A percentile compares a stretch with the other conserved stretches of the same genome.
These are phyloP conservation scores for Bolboschoenus planiculmis DNA, from an alignment of 176 grass and related monocot species.

Conservation along the genomic window DNA sequence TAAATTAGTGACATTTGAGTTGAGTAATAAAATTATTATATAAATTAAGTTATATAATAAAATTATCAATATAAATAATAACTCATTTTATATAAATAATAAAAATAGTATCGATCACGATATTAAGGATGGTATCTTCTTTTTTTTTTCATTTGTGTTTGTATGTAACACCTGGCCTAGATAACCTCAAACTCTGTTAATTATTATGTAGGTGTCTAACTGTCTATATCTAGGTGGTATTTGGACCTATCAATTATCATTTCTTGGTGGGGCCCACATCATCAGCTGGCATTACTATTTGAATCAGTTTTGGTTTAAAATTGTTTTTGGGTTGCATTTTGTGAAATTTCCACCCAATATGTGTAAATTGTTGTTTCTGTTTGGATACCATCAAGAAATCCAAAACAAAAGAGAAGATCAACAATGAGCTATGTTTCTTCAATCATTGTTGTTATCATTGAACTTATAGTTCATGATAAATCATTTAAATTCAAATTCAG, in stretches of 20 bases:
- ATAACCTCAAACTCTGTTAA: background rate
- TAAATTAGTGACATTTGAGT: too few relatives aligned
- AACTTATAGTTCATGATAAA: too few relatives aligned
- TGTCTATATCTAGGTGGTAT: background rate
- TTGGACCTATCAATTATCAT: background rate
- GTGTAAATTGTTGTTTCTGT: too few relatives aligned
- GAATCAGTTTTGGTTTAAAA: background rate
- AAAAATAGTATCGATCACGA: background rate
- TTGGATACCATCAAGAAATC: too few relatives aligned
- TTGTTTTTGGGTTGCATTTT: background rate
- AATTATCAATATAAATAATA: too few relatives aligned
- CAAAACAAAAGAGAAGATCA: too few relatives aligned
- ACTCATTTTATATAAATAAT: too few relatives aligned
- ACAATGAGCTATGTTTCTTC: too few relatives aligned
- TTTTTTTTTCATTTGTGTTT: constrained; percentile 2
- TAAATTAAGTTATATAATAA: too few relatives aligned
- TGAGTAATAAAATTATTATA: background rate
- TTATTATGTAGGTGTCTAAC: background rate
- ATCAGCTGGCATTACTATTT: background rate
- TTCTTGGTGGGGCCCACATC: background rate
- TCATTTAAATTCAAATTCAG: too few relatives aligned
- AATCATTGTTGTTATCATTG: too few relatives aligned
- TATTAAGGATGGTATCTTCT: background rate
- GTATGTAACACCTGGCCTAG: constrained; percentile 5
- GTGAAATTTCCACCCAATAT: too few relatives aligned